Conservation (phyloP, 345 rosid genomes). For the Murraya paniculata region DNA sequence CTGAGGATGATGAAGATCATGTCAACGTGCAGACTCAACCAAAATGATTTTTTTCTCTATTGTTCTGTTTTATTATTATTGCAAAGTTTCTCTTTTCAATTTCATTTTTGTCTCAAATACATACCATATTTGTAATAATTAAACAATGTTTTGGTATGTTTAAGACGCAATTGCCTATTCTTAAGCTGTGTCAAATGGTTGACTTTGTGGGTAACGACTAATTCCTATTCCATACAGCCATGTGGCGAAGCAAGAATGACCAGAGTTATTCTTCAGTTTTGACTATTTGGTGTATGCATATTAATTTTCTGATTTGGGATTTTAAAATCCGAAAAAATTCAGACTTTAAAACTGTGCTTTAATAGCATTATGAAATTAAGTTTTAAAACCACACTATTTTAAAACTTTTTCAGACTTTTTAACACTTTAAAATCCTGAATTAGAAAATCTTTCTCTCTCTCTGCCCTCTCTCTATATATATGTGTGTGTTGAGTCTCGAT, state of each 20-base stretch:
- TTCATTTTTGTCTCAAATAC: not conserved
- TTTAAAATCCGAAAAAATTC: no score
- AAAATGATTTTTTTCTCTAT: not conserved
- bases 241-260: not conserved
- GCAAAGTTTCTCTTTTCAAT: not conserved
- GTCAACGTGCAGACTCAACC: not conserved
- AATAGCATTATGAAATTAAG: no score
- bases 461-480: no score
- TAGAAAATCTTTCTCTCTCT: no score
- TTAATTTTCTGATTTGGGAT: no score
- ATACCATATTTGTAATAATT: no score
- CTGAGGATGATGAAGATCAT: constrained; percentile 5
- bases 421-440: no score
- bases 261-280: not conserved
- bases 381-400: no score
- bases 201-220: not conserved
- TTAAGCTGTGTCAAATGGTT: not conserved
- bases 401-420: no score
- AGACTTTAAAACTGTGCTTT: no score
- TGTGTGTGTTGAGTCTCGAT: no score
- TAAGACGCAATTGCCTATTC: not conserved
- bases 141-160: not conserved
- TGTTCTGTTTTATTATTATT: not conserved
- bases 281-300: no score
- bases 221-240: not conserved